Evolutionary conservation across 2,329 filamentous ascomycete genomes (phyloP).

Genomic region (Chrysoporthe deuterocubensis): DNA sequence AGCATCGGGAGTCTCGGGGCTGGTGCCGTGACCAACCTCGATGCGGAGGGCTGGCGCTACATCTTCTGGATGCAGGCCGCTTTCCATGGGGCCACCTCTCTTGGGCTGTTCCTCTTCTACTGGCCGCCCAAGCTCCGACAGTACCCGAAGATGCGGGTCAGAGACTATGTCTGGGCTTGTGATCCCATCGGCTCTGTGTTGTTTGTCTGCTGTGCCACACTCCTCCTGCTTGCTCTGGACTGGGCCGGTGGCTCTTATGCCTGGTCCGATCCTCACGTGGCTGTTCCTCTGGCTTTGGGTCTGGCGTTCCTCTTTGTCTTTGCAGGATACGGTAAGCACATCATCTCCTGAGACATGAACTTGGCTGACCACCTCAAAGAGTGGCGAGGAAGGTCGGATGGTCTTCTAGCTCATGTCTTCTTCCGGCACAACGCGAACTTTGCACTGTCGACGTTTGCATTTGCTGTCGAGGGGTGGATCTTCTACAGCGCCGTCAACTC

Average conservation of each 20-base stretch:
- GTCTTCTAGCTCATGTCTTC: constrained; percentile 60
- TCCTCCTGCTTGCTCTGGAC: constrained; percentile 50
- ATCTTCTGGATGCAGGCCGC: constrained; percentile 65
- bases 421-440: constrained; percentile 59
- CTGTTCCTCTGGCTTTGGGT: constrained; percentile 46
- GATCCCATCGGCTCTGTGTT: constrained; percentile 52
- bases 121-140: constrained; percentile 46
- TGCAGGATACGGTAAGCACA: constrained; percentile 43
- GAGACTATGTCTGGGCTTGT: constrained; percentile 49
- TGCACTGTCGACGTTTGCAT: constrained; percentile 57
- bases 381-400: constrained; percentile 58
- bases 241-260: constrained; percentile 49
- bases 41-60: constrained; percentile 53
- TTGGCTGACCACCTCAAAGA: constrained; percentile 41
- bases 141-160: constrained; percentile 43
- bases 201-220: constrained; percentile 48
- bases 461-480: constrained; percentile 62
- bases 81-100: constrained; percentile 51
- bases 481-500: constrained; percentile 59
- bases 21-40: constrained; percentile 55
- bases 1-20: constrained; percentile 54
- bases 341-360: background rate
- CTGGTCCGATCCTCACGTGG: constrained; percentile 46
- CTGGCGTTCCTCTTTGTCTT: constrained; percentile 46
- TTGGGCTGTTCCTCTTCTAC: constrained; percentile 54